Conservation (phyloP, 225 moss, liverwort and hornwort species). For the Polytrichum formosum region DNA sequence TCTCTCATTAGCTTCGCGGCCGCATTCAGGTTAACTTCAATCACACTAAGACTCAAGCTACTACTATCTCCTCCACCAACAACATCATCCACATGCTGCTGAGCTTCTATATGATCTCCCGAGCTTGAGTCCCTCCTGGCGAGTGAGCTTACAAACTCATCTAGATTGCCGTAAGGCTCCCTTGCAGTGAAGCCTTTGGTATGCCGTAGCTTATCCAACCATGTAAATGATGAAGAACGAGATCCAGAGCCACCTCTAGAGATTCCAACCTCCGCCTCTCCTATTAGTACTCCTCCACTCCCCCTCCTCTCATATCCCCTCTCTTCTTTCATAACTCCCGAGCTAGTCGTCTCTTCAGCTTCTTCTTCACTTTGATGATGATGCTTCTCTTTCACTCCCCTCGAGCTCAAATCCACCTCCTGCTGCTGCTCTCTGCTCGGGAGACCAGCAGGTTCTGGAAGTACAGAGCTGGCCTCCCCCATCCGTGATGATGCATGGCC, state of each 20-base stretch:
- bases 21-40: conserved; percentile 1
- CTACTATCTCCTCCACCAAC: conserved; percentile 2
- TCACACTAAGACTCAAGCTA: conserved; percentile 19
- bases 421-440: conserved; percentile 11
- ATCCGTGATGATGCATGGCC: conserved; percentile 9
- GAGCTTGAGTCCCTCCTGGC: conserved; percentile 33
- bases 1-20: conserved; percentile 19
- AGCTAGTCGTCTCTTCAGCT: conserved; percentile 18
- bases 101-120: conserved; percentile 15
- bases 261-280: conserved; percentile 12
- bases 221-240: conserved; percentile 16
- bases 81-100: conserved; percentile 10
- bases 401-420: conserved; percentile 23
- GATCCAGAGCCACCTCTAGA: conserved; percentile 10
- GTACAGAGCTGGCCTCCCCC: conserved; percentile 2
- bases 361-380: conserved; percentile 18
- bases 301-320: conserved; percentile 9
- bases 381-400: conserved; percentile 25
- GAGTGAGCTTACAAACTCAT: conserved; percentile 46
- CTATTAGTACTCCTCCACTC: not conserved
- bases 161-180: conserved; percentile 38
- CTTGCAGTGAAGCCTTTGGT: conserved; percentile 12
- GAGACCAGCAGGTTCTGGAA: conserved; percentile 6
- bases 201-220: conserved; percentile 25
- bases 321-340: conserved; percentile 3